Evolutionary conservation across 2,329 filamentous ascomycete genomes (phyloP).

Genomic region (Eutypella sp.): DNA sequence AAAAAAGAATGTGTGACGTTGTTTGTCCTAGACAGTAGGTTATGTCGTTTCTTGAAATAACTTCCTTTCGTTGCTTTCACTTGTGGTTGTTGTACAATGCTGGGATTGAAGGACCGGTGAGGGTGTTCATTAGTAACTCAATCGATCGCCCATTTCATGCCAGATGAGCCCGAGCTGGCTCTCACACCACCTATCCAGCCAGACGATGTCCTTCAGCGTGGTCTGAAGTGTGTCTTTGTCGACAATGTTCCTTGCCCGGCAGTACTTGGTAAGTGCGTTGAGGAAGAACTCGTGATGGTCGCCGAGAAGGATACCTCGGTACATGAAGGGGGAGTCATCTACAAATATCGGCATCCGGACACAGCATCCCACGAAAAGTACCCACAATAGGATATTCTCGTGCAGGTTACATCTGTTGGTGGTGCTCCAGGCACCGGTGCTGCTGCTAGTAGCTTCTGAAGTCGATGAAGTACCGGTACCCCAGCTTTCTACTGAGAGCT

Average conservation of each 20-base stretch:
- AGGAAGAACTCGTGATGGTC: constrained; percentile 26
- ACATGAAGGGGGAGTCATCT: constrained; percentile 8
- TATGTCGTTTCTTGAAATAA: too few relatives aligned
- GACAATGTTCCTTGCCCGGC: constrained; percentile 18
- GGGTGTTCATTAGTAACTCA: too few relatives aligned
- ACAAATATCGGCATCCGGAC: constrained; percentile 18
- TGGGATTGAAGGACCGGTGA: too few relatives aligned
- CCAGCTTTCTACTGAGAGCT: constrained; percentile 9
- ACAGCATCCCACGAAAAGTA: constrained; percentile 27
- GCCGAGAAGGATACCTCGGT: constrained; percentile 11
- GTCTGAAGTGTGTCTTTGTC: constrained; percentile 17
- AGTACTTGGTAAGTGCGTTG: constrained; percentile 21
- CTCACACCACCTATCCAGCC: constrained; percentile 28
- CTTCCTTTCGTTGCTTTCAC: too few relatives aligned
- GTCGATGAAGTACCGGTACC: too few relatives aligned
- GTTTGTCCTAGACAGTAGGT: too few relatives aligned
- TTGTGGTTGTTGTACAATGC: too few relatives aligned
- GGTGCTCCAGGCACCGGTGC: background rate
- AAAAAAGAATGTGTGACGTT: too few relatives aligned
- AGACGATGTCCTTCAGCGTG: constrained; percentile 22
- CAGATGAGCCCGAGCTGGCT: constrained; percentile 24
- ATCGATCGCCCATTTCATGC: constrained; percentile 19
- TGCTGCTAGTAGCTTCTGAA: constrained; percentile 5
- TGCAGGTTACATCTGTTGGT: constrained; percentile 19
- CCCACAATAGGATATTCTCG: constrained; percentile 25